Evolutionary conservation across 1,139 yeast genomes (phyloP), one percentile per base, ranked within the genome.

Genomic region (Suhomyces anneliseae): DNA sequence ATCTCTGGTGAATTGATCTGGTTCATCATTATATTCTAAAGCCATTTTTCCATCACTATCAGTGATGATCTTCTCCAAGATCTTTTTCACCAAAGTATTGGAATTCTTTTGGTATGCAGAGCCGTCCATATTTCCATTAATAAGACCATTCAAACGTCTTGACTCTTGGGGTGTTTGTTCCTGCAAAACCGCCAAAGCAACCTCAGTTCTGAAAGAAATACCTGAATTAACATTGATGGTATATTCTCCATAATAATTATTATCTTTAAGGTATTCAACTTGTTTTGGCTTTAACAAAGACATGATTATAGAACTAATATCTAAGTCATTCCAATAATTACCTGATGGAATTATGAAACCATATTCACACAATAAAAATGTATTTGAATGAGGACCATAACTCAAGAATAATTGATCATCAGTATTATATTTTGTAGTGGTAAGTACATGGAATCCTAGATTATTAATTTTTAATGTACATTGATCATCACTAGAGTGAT

Each of bases 351-450:
- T 65, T 14, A 76, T 74, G 68, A 92, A 93, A 1, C 98, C 98
- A 59, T 93, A 93, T 64, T 93, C 98, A 58, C 87, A 82, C 10
- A 90, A 68, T 37, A 93, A 68, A 55, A 89, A 88, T 40, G 82
- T 88, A 61, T 92, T 90, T 24, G 87, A 81, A 64, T 92, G 97
- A 0, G 96, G 85, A 0, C 98, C 98, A 62, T 93, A 93, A 45
- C 86, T 82, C 53, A 93, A 74, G 56, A 70, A 81, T 3, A 92
- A 56, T 62, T 92, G 95, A 14, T 83, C 85, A 3, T 72, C 81
- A 0, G 58, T 48, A 0, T 51, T 45, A 50, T 81, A 78, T 12
- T 48, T 53, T 9, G 47, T 53, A 0, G 75, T 60, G 2, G 84
- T 68, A 31, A 62, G 60, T 1, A 83, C 85, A 42, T 72, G 75